Evolutionary conservation across 2,329 filamentous ascomycete species (phyloP).

Genomic region (Penicillium hordei): DNA sequence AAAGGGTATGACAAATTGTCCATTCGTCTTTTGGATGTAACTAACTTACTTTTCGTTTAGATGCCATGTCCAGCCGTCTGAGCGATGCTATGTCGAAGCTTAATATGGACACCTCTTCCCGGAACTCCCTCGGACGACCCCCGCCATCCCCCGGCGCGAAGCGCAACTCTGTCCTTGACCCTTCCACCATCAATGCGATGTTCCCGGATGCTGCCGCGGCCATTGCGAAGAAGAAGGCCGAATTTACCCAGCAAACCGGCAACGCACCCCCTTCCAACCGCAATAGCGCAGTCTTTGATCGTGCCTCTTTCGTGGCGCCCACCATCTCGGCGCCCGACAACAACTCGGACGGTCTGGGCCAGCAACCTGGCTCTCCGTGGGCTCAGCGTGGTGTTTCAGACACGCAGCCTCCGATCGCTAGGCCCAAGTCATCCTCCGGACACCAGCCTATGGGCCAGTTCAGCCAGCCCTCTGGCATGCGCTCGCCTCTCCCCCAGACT

Average conservation of each 20-base stretch:
- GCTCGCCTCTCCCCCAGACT: conserved; percentile 80
- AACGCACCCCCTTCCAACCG: conserved; percentile 87
- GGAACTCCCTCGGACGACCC: conserved; percentile 81
- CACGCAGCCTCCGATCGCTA: conserved; percentile 53
- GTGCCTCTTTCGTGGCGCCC: conserved; percentile 71
- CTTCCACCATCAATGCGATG: conserved; percentile 95
- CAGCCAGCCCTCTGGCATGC: conserved; percentile 74
- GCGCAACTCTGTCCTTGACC: conserved; percentile 90
- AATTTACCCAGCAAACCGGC: conserved; percentile 93
- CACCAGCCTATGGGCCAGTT: conserved; percentile 91
- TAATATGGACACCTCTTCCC: conserved; percentile 73
- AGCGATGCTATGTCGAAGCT: conserved; percentile 97
- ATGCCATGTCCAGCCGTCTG: conserved; percentile 94
- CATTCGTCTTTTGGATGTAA: neutral
- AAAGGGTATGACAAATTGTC: conserved; percentile 65
- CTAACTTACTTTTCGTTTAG: conserved; percentile 49
- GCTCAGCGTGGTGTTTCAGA: conserved; percentile 55
- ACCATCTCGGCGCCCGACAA: conserved; percentile 70
- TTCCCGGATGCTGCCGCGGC: conserved; percentile 97
- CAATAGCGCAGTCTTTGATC: conserved; percentile 78
- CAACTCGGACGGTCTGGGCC: conserved; percentile 59
- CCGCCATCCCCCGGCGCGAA: conserved; percentile 77
- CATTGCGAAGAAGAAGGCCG: conserved; percentile 97
- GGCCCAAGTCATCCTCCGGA: conserved; percentile 76
- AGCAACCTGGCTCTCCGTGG: conserved; percentile 80